Conservation (phyloP, 495 filamentous ascomycete species). For the Niebla homalea region DNA sequence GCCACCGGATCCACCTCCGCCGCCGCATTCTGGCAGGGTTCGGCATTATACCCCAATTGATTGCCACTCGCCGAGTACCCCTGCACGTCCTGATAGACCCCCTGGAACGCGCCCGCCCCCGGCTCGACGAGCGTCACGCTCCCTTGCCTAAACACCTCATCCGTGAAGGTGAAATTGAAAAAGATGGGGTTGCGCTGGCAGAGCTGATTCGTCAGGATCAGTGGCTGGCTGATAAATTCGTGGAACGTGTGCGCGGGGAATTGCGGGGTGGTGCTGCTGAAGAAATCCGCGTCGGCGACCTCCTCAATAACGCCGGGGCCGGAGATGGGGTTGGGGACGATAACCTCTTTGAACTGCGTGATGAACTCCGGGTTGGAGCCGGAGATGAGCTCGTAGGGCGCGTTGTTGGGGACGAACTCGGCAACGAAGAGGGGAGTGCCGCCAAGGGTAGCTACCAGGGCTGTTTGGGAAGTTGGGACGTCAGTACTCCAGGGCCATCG, state of each 20-base stretch:
- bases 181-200: slow-evolving; percentile 9
- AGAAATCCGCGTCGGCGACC: slow-evolving; percentile 9
- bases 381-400: slow-evolving; percentile 4
- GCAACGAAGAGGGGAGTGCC: slow-evolving; percentile 9
- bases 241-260: slow-evolving; percentile 10
- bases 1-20: slow-evolving; percentile 9
- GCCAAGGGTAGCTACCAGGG: slow-evolving; percentile 4
- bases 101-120: slow-evolving; percentile 1
- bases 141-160: slow-evolving; percentile 3
- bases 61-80: slow-evolving; percentile 8
- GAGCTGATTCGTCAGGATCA: slow-evolving; percentile 2
- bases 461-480: background rate
- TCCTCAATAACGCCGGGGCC: slow-evolving; percentile 6
- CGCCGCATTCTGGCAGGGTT: slow-evolving; percentile 3
- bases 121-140: slow-evolving; percentile 3
- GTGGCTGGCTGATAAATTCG: slow-evolving; percentile 6
- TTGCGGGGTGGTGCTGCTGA: background rate
- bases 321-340: slow-evolving; percentile 13
- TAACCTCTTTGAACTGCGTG: slow-evolving; percentile 10
- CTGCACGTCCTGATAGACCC: background rate
- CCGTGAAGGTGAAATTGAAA: slow-evolving; percentile 11
- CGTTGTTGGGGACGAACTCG: slow-evolving; percentile 7
- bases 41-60: slow-evolving; percentile 6
- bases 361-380: slow-evolving; percentile 4
- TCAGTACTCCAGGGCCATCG: background rate